Conservation (phyloP, 2,329 filamentous ascomycete genomes). For the Alternaria metachromatica region DNA sequence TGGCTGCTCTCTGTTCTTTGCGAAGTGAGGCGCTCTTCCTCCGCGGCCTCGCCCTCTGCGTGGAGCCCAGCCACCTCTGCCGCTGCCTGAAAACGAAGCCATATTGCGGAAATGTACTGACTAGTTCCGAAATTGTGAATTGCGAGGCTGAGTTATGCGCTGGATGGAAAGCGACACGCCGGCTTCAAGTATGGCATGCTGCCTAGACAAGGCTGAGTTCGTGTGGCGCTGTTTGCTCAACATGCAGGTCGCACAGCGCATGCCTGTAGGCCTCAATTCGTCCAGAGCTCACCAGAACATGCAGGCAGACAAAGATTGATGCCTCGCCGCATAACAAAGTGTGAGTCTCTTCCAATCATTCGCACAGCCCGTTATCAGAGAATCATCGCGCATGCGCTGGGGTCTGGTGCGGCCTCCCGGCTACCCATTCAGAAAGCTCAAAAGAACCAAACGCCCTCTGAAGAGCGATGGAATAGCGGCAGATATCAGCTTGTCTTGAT, state of each 20-base stretch:
- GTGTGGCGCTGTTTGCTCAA: constrained; percentile 27
- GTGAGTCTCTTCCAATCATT: constrained; percentile 32
- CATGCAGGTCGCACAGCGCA: constrained; percentile 25
- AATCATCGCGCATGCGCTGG: constrained; percentile 9
- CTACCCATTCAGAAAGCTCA: not conserved
- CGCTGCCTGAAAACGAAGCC: constrained; percentile 5
- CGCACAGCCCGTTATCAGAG: constrained; percentile 24
- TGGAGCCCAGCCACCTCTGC: constrained; percentile 33
- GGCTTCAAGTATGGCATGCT: constrained; percentile 16
- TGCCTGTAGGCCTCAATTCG: constrained; percentile 20
- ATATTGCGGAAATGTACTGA: not conserved
- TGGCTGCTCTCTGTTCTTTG: constrained; percentile 10
- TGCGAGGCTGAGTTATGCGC: not conserved
- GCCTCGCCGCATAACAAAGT: constrained; percentile 19
- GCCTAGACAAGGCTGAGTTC: constrained; percentile 36
- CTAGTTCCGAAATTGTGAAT: not conserved
- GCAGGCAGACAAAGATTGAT: constrained; percentile 20
- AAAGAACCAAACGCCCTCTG: not conserved
- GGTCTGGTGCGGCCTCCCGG: constrained; percentile 7
- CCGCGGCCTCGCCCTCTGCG: constrained; percentile 25
- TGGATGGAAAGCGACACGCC: not conserved
- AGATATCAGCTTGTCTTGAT: not conserved
- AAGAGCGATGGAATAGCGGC: not conserved
- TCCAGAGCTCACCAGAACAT: constrained; percentile 16
- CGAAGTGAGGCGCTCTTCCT: constrained; percentile 15